Evolutionary conservation across 2,329 filamentous ascomycete species (phyloP).

Genomic region (Xylariaceae sp.): DNA sequence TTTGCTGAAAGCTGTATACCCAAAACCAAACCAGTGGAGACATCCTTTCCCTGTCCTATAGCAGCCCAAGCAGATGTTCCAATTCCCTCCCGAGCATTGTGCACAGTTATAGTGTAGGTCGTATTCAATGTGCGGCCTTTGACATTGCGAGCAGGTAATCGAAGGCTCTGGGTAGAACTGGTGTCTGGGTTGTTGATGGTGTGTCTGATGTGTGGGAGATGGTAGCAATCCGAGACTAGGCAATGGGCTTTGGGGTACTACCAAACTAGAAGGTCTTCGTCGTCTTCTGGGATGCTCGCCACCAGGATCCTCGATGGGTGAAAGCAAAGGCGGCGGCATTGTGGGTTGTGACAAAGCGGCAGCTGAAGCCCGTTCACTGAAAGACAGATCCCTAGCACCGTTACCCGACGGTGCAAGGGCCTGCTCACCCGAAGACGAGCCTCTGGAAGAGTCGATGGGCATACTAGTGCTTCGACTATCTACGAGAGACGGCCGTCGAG

Average conservation of each 20-base stretch:
- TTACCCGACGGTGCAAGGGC: slow-evolving; percentile 6
- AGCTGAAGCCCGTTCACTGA: slow-evolving; percentile 33
- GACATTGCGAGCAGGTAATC: slow-evolving; percentile 69
- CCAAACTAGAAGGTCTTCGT: slow-evolving; percentile 38
- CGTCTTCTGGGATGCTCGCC: slow-evolving; percentile 21
- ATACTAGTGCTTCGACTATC: slow-evolving; percentile 41
- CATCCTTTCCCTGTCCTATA: slow-evolving; percentile 77
- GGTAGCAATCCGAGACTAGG: slow-evolving; percentile 29
- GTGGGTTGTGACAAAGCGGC: slow-evolving; percentile 12
- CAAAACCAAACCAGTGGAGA: slow-evolving; percentile 84
- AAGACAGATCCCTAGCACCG: slow-evolving; percentile 30
- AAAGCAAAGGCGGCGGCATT: slow-evolving; percentile 15
- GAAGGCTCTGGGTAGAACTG: slow-evolving; percentile 65
- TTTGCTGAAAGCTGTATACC: slow-evolving; percentile 62
- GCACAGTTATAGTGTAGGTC: slow-evolving; percentile 80
- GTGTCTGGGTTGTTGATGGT: slow-evolving; percentile 40
- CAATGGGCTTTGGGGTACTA: slow-evolving; percentile 32
- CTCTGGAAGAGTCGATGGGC: slow-evolving; percentile 25
- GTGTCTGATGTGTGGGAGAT: slow-evolving; percentile 24
- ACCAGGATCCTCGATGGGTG: slow-evolving; percentile 16
- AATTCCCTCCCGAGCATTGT: slow-evolving; percentile 65
- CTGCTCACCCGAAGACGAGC: slow-evolving; percentile 19
- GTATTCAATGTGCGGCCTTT: slow-evolving; percentile 71
- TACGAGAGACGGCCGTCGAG: slow-evolving; percentile 37
- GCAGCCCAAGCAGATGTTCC: slow-evolving; percentile 76